Base-by-base conservation (phyloP, 2,329 filamentous ascomycete genomes). In the Drechslerella stenobrocha region DNA sequence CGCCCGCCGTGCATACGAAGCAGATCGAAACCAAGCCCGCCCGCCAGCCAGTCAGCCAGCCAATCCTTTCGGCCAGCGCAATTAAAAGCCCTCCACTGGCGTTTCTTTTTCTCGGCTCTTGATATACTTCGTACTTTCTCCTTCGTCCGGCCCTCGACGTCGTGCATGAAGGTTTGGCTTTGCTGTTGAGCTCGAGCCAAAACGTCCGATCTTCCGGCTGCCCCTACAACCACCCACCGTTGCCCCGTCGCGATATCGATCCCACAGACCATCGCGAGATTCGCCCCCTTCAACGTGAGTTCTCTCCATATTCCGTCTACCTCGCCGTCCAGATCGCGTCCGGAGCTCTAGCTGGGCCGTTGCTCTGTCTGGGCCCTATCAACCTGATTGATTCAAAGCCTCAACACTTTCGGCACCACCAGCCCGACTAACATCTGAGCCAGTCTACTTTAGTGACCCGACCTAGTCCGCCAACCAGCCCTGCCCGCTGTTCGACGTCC, bases 121-220 rank as follows among this genome's bases (percentile, higher is more conserved):
- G 3, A 42, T 42, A 42, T 42, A 42, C 13, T 42, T 42, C 37
- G 37, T 42, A 7, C 7, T 15, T 7, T 42, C 13, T 15, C 15
- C 15, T 37, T 37, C 3, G 4, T 5, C 3, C 15, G 3, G 3
- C 13, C 34, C 3, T 5, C 34, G 15, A n/a, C 13, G 37, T 20
- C 37, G 37, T 42, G 7, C 37, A 20, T 15, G 42, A 46, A 23
- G 42, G 42, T 46, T 46, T 24, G 9, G 22, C 22, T 45, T 45
- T 5, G 37, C 13, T 37, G n/a, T 47, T 30, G 28, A 47, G 44
- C 22, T 26, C 37, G 9, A 42, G 37, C 2, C 6, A 50, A 42
- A 52, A 51, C 56, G 47, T 52, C 56, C 56, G 56, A 60, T 52
- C 56, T 60, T 47, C 47, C 56, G 46, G 55, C 37, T 32, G 44